Base-by-base conservation (phyloP, 2,329 filamentous ascomycete genomes). In the Paecilomyces variotii region DNA sequence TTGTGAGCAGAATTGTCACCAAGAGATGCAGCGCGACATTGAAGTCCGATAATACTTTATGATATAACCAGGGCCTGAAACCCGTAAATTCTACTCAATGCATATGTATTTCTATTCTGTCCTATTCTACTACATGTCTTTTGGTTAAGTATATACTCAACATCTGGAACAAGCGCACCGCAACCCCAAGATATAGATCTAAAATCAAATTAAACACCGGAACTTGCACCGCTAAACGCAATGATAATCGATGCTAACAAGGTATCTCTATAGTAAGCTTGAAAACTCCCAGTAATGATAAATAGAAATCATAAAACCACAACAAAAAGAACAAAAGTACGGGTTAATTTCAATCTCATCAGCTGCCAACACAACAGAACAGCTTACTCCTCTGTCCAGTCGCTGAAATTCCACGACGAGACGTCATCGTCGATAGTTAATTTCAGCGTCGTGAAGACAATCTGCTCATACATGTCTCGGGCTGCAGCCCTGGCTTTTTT, bases 401-500 rank as follows among this genome's bases (percentile, higher is more conserved):
- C 77, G 45, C 75, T 74, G 62, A 90, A 80, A 55, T 82, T 78
- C 86, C 89, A 94, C 52, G 76, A 80, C 62, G 79, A 72, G 39
- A 82, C 84, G 19, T 82, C 83, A 67, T 93, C 86, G 26, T 80
- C 79, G 62, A 96, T 82, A 35, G 84, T 82, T 67, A 96, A 71
- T 55, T 79, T 79, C 68, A 83, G 76, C 59, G 83, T 83, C 66
- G 87, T 81, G 63, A 88, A 85, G 67, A 89, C 86, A 67, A 91
- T 90, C 60, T 79, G 79, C 82, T 88, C 71, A 62, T 81, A 81
- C 65, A 80, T 67, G 19, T 76, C 72, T 7, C 72, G 64, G 6
- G 78, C 82, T 4, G 80, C 81, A 24, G 64, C 70, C 55, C 80
- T 71, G 9, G 83, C 83, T 62, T 79, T 75, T 56, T 74, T 76